These are phyloP conservation scores for Quercus ilex DNA, from an alignment of 306 rosid species.

Conservation along the genomic window DNA sequence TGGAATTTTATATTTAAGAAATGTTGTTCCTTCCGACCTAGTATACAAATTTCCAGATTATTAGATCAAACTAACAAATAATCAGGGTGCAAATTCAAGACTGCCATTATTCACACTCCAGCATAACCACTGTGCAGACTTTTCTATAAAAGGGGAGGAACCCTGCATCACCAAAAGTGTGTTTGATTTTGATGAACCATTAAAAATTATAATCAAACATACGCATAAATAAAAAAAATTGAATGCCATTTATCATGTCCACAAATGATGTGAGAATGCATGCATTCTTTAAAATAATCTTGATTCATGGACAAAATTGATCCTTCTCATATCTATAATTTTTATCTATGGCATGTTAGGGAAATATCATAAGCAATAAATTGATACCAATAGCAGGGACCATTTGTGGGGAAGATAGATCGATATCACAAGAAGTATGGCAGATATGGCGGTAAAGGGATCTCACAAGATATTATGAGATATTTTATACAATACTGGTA, in stretches of 20 bases:
- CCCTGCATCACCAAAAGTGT: not conserved
- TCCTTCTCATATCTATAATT: not conserved
- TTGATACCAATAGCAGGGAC: not conserved
- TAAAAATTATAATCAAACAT: not conserved
- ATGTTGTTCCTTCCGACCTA: slow-evolving; percentile 84
- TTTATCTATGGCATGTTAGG: not conserved
- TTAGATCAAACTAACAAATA: slow-evolving; percentile 15
- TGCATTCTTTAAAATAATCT: not conserved
- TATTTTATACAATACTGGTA: not conserved
- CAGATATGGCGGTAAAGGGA: not conserved
- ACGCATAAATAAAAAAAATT: not conserved
- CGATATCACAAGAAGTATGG: not conserved
- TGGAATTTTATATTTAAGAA: slow-evolving; percentile 90
- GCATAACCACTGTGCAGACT: not conserved
- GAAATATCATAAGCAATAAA: slow-evolving; percentile 5
- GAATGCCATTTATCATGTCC: not conserved
- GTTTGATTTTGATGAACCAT: not conserved
- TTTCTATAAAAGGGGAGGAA: not conserved
- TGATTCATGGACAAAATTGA: not conserved
- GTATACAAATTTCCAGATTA: slow-evolving; percentile 22
- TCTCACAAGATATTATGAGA: not conserved
- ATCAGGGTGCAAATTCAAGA: slow-evolving; percentile 1
- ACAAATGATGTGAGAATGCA: not conserved
- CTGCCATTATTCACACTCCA: not conserved
- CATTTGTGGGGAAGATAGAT: not conserved